Evolutionary conservation across 1,284 basidiomycete species (phyloP).

Genomic region (Ustilago vetiveriae): DNA sequence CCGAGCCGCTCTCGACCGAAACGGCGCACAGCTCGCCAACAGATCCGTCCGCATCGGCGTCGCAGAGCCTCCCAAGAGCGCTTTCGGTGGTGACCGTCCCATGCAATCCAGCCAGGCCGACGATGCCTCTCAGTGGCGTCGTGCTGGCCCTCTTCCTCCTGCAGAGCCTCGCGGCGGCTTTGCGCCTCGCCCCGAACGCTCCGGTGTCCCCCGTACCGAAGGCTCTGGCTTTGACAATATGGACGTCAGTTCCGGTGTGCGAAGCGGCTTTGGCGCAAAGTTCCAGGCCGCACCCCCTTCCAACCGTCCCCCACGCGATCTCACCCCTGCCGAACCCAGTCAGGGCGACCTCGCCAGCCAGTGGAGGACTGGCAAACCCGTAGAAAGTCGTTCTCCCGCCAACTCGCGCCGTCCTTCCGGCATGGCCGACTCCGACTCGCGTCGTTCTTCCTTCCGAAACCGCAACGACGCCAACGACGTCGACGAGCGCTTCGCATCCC

Average conservation of each 20-base stretch:
- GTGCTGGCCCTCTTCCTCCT: constrained; percentile 78
- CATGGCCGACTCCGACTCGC: constrained; percentile 31
- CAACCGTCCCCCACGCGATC: constrained; percentile 46
- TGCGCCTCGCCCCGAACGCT: constrained; percentile 39
- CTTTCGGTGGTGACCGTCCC: constrained; percentile 41
- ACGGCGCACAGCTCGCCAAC: constrained; percentile 73
- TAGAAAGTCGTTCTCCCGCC: constrained; percentile 41
- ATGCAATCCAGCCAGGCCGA: constrained; percentile 68
- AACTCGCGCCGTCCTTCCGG: constrained; percentile 39
- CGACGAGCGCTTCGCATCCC: constrained; percentile 54
- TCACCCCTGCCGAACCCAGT: constrained; percentile 53
- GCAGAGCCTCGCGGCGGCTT: constrained; percentile 47
- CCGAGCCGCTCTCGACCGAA: constrained; percentile 74
- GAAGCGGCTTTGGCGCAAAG: constrained; percentile 62
- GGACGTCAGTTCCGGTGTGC: constrained; percentile 57
- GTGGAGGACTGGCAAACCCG: constrained; percentile 66
- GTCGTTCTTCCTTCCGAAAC: constrained; percentile 30
- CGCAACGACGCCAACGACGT: constrained; percentile 56
- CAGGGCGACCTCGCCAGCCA: constrained; percentile 57
- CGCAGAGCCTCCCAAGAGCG: constrained; percentile 80
- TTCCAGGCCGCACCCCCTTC: constrained; percentile 49
- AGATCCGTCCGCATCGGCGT: constrained; percentile 89
- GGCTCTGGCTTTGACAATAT: constrained; percentile 62
- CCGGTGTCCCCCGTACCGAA: constrained; percentile 34
- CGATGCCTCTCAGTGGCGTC: constrained; percentile 77